Conservation (phyloP, 108 stramenopile genomes). For the Chaetoceros muelleri region DNA sequence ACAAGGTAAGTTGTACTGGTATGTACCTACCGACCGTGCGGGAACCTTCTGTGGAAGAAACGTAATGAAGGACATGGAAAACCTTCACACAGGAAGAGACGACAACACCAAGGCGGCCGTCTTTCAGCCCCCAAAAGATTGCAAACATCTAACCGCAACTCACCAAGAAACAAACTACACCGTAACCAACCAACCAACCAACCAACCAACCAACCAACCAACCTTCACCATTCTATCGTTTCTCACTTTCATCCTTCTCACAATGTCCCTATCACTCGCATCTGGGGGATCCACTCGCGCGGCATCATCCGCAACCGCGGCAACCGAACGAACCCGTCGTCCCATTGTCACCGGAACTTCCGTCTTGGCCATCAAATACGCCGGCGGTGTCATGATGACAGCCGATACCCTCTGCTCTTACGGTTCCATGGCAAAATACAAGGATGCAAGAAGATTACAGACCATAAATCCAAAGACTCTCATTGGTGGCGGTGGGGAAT, state of each 20-base stretch:
- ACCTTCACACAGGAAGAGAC: no score
- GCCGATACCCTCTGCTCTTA: slow-evolving; percentile 95
- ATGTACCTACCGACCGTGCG: no score
- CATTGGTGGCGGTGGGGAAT: slow-evolving; percentile 91
- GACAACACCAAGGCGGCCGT: no score
- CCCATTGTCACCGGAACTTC: slow-evolving; percentile 98
- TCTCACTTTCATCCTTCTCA: not conserved
- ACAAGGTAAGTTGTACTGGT: no score
- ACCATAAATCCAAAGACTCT: slow-evolving; percentile 64
- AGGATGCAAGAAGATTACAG: slow-evolving; percentile 74
- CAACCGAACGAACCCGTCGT: slow-evolving; percentile 52
- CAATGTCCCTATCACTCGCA: not conserved
- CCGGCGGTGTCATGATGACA: slow-evolving; percentile 93
- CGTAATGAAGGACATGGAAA: no score
- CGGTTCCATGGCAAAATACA: slow-evolving; percentile 92
- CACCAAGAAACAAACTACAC: no score
- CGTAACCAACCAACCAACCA: no score
- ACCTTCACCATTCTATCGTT: no score
- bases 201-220: no score
- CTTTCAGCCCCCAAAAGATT: no score
- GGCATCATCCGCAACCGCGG: slow-evolving; percentile 2
- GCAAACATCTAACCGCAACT: no score
- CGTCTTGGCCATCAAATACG: slow-evolving; percentile 89
- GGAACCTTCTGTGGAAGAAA: no score
- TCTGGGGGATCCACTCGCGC: not conserved